Percentiles rank a stretch among this genome's conserved stretches.
phyloP scores from a whole-genome alignment of 805 yeast genomes.

The Monosporozyma servazzii region DNA sequence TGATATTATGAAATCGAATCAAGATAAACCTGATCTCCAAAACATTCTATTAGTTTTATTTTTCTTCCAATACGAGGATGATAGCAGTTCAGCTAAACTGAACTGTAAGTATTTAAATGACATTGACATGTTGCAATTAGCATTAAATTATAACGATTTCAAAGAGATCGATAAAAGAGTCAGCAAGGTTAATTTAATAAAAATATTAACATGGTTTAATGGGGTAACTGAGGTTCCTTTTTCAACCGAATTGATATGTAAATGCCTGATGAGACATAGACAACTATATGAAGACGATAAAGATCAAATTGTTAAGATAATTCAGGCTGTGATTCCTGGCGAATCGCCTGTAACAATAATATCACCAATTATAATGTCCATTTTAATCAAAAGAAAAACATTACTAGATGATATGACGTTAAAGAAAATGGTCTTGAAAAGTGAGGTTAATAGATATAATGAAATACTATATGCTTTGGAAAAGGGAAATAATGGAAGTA shows the following conservation, averaged over 20 bases:
- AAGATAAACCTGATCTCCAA: slow-evolving; percentile 1
- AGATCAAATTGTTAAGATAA: slow-evolving; percentile 3
- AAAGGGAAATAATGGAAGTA: not conserved
- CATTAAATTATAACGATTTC: slow-evolving; percentile 18
- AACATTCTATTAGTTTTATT: slow-evolving; percentile 7
- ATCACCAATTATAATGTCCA: slow-evolving; percentile 9
- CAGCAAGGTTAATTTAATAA: slow-evolving; percentile 9
- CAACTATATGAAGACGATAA: not conserved
- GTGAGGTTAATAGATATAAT: slow-evolving; percentile 10
- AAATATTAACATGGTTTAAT: slow-evolving; percentile 15
- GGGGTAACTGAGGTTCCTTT: slow-evolving; percentile 5
- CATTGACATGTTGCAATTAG: not conserved
- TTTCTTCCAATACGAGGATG: slow-evolving; percentile 1
- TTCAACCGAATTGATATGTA: slow-evolving; percentile 8
- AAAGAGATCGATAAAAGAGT: slow-evolving; percentile 14
- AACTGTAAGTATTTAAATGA: not conserved
- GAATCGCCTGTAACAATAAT: slow-evolving; percentile 10
- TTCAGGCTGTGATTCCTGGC: slow-evolving; percentile 13
- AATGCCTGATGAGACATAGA: slow-evolving; percentile 15
- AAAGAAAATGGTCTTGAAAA: slow-evolving; percentile 18
- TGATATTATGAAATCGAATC: slow-evolving; percentile 15
- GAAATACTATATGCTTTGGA: slow-evolving; percentile 4
- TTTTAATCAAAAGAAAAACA: slow-evolving; percentile 9
- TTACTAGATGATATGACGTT: slow-evolving; percentile 8
- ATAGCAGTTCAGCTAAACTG: not conserved